Percentiles rank a stretch among this genome's conserved stretches.
Evolutionary conservation across 1,284 basidiomycete genomes (phyloP).

Genomic region (Ustilago crameri): DNA sequence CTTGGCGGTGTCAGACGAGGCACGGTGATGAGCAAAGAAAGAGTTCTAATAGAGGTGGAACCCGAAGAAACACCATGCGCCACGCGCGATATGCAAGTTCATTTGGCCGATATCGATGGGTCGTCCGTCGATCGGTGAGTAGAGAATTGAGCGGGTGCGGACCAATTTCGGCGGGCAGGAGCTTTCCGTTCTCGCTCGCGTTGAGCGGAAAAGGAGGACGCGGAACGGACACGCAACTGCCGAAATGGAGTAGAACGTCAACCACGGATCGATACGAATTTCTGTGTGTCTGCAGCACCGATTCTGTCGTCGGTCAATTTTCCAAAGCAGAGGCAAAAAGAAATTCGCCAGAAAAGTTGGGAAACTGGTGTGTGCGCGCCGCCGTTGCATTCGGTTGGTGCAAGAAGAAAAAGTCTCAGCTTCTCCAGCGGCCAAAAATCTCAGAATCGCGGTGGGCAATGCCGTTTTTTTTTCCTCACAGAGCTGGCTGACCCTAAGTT

Average conservation of each 20-base stretch:
- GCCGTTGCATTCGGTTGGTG: background rate
- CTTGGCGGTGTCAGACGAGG: background rate
- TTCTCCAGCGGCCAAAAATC: conserved; percentile 8
- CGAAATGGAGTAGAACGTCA: background rate
- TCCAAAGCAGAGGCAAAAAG: conserved; percentile 10
- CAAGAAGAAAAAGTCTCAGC: conserved; percentile 2
- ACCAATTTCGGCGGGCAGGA: conserved; percentile 18
- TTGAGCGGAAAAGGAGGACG: conserved; percentile 6
- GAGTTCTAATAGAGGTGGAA: too few species aligned
- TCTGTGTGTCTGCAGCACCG: conserved; percentile 3
- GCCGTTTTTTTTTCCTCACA: too few species aligned
- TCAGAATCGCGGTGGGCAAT: background rate
- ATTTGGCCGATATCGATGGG: conserved; percentile 22
- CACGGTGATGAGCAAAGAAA: too few species aligned
- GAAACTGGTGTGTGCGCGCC: conserved; percentile 10
- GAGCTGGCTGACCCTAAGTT: too few species aligned
- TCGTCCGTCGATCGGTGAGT: background rate
- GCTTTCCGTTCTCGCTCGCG: background rate
- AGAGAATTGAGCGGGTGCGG: conserved; percentile 1
- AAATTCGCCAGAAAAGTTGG: conserved; percentile 25
- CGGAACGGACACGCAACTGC: conserved; percentile 13
- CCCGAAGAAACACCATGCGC: too few species aligned
- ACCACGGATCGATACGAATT: conserved; percentile 35
- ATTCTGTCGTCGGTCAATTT: conserved; percentile 40
- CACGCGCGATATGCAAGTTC: too few species aligned